Evolutionary conservation across 352 stramenopile species (phyloP).

Genomic region (Phytophthora litchii): DNA sequence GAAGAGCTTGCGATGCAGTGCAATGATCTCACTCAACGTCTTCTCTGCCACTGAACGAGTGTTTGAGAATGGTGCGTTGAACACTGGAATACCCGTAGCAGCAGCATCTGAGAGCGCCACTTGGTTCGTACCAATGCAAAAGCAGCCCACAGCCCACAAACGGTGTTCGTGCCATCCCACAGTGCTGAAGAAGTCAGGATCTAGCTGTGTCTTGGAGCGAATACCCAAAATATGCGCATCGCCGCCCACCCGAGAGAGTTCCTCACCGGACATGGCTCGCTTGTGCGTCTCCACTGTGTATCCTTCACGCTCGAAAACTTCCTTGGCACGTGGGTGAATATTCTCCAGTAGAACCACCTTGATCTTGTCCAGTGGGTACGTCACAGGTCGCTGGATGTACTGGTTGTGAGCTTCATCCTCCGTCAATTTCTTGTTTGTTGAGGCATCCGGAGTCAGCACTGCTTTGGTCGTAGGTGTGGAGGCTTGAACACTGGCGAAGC

Average conservation of each 20-base stretch:
- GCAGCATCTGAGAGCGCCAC: conserved; percentile 68
- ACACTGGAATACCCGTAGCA: conserved; percentile 73
- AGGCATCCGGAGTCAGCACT: conserved; percentile 23
- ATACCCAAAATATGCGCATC: conserved; percentile 83
- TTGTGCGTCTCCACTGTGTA: conserved; percentile 85
- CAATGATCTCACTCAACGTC: conserved; percentile 82
- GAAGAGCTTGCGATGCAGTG: conserved; percentile 85
- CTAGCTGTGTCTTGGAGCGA: conserved; percentile 83
- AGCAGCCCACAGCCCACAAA: conserved; percentile 81
- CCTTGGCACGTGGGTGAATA: conserved; percentile 77
- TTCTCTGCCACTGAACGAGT: conserved; percentile 87
- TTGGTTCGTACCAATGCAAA: conserved; percentile 88
- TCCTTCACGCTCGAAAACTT: conserved; percentile 81
- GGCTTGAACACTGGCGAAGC: conserved; percentile 48
- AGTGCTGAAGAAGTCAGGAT: conserved; percentile 77
- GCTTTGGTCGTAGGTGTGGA: conserved; percentile 21
- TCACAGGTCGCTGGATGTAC: conserved; percentile 74
- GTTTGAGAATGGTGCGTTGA: conserved; percentile 88
- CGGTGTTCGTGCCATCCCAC: conserved; percentile 82
- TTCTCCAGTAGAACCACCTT: conserved; percentile 88
- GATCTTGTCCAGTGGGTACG: conserved; percentile 79
- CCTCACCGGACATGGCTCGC: conserved; percentile 68
- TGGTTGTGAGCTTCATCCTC: conserved; percentile 22
- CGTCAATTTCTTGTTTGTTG: conserved; percentile 14
- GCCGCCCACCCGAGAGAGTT: conserved; percentile 74